These are phyloP conservation scores for Colletotrichum higginsianum DNA, from an alignment of 2,329 filamentous ascomycete genomes.

Conservation along the genomic window DNA sequence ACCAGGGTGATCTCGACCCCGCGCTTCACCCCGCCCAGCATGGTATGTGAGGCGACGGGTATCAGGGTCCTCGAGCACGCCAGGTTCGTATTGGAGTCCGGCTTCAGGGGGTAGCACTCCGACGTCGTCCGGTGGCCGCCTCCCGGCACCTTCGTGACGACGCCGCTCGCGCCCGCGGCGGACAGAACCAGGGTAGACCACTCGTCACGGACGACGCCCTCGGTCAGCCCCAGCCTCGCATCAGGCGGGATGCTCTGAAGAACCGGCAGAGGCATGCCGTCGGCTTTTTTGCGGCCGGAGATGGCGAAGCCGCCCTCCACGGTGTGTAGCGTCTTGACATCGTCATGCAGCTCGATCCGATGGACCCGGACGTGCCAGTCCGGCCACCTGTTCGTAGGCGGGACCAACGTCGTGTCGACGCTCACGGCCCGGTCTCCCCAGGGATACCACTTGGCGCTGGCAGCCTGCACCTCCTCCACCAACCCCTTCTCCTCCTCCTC, in stretches of 20 bases:
- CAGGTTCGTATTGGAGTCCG: conserved; percentile 49
- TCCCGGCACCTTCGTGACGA: neutral
- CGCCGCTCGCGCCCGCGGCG: conserved; percentile 9
- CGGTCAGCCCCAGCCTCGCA: neutral
- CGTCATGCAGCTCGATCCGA: conserved; percentile 20
- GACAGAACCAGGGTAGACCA: conserved; percentile 22
- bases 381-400: conserved; percentile 51
- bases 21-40: neutral
- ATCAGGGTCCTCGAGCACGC: conserved; percentile 45
- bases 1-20: conserved; percentile 11
- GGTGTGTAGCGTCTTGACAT: conserved; percentile 26
- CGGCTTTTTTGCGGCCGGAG: conserved; percentile 7
- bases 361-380: conserved; percentile 53
- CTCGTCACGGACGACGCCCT: conserved; percentile 15
- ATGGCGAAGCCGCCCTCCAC: conserved; percentile 48
- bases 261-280: conserved; percentile 22
- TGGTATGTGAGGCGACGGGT: conserved; percentile 8
- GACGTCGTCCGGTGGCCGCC: neutral
- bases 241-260: neutral
- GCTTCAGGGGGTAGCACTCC: conserved; percentile 42
- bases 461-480: conserved; percentile 2
- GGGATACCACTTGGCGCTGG: conserved; percentile 44
- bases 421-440: conserved; percentile 48
- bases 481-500: no score
- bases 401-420: conserved; percentile 49